Conservation (phyloP, 164 flowering plant genomes). For the Vitis cinerea region DNA sequence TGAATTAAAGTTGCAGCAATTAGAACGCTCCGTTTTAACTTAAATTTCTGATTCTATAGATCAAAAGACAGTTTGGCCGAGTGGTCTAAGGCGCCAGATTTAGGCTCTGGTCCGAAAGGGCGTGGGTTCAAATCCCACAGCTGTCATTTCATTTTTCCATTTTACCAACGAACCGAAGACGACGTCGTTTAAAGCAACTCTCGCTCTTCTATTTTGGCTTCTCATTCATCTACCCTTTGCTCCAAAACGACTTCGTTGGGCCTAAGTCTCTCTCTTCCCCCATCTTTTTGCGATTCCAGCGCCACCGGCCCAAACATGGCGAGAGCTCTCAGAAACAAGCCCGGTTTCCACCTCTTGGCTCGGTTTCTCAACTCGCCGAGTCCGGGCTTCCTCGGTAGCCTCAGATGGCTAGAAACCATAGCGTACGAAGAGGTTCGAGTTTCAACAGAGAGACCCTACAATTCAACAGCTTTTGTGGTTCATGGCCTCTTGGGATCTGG, state of each 20-base stretch:
- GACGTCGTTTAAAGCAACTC: no score
- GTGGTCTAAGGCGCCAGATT: constrained; percentile 93
- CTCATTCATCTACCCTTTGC: no score
- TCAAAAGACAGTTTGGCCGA: constrained; percentile 41
- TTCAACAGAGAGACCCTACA: constrained; percentile 30
- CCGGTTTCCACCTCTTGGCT: constrained; percentile 12
- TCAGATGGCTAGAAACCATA: constrained; percentile 56
- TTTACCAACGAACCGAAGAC: neutral
- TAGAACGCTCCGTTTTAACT: fast-evolving
- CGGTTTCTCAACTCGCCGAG: constrained; percentile 23
- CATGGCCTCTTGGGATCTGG: constrained; percentile 90
- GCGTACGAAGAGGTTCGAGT: constrained; percentile 76
- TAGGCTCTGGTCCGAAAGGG: constrained; percentile 99
- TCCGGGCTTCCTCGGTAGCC: neutral
- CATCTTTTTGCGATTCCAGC: no score
- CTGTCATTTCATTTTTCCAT: constrained; percentile 38
- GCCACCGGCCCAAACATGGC: constrained; percentile 16
- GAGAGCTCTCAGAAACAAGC: constrained; percentile 10
- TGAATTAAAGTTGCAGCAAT: no score
- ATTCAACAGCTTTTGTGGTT: constrained; percentile 69
- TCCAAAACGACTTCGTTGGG: neutral
- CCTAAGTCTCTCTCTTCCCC: neutral
- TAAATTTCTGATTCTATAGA: fast-evolving
- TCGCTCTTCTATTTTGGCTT: no score
- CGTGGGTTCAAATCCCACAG: constrained; percentile 99